Evolutionary conservation across 169 alveolate species (phyloP), one percentile per base, ranked within the genome.

Genomic region (Neospora caninum): DNA sequence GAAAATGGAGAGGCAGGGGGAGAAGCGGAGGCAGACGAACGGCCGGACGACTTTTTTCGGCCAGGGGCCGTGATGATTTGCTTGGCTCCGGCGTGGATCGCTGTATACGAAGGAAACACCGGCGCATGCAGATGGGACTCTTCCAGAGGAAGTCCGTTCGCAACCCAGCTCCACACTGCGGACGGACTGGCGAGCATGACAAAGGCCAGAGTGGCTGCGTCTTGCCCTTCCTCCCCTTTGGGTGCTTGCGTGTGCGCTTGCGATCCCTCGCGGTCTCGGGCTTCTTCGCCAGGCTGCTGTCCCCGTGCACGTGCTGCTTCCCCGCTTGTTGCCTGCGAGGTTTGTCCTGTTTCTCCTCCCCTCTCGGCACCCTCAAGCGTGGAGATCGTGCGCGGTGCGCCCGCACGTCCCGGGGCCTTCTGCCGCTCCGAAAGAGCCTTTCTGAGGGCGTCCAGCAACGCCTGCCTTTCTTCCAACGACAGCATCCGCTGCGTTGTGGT

Each of bases 401-500:
- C 84, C 43, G 45, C 49, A 10, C 16, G 84, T n/a, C 43, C 43
- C 27, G 84, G 43, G 39, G 9, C 27, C 20, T 34, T n/a, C 27
- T 73, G 25, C 9, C 49, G 58, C 7, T 34, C 29, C n/a, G 20
- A 13, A 10, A 82, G 25, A 41, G 67, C 36, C 53, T 39, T 20
- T 10, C 36, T 22, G 41, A 82, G n/a, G 25, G n/a, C 29, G 13
- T 13, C 67, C 0, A 82, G 53, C 1, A 82, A 49, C 38, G 89
- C 89, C 41, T 42, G 67, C 31, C 89, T 41, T 9, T 82, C 89
- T 25, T 18, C 89, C 64, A 42, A 29, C 7, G 89, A 4, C 36
- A 82, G 89, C 89, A 82, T 82, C 67, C 53, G 34, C 89, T 82
- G 89, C 89, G 64, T 31, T 0, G 89, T 82, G 38, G 89, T 82